These are phyloP conservation scores for Alternaria triticimaculans DNA, from an alignment of 2,329 filamentous ascomycete species.

Conservation along the genomic window DNA sequence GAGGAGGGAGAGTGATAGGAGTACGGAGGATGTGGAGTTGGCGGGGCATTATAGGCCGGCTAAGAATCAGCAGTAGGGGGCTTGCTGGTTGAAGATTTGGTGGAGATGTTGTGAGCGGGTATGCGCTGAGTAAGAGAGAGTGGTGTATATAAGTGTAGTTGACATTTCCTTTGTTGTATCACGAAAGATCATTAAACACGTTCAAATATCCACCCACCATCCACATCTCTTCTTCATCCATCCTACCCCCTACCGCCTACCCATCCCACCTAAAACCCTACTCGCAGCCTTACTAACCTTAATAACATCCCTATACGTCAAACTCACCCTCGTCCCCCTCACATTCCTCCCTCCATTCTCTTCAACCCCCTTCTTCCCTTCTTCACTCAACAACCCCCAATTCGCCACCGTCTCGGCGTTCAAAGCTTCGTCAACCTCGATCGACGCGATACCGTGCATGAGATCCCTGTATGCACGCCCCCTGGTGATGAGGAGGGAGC, in stretches of 20 bases:
- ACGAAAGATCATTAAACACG: no score
- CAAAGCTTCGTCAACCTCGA: constrained; percentile 70
- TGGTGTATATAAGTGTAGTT: neutral
- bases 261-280: constrained; percentile 38
- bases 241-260: neutral
- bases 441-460: constrained; percentile 76
- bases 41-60: neutral
- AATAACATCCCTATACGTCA: constrained; percentile 87
- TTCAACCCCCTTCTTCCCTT: constrained; percentile 40
- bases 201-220: neutral
- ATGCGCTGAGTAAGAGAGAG: no score
- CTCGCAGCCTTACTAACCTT: constrained; percentile 42
- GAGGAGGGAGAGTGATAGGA: neutral
- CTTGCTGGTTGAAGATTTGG: no score
- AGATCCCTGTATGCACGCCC: constrained; percentile 71
- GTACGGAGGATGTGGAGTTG: neutral
- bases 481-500: constrained; percentile 78
- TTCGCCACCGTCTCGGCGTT: constrained; percentile 66
- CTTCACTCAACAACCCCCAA: constrained; percentile 69
- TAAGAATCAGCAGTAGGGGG: neutral
- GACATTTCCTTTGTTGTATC: neutral
- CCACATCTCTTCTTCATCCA: neutral
- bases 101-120: no score
- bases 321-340: constrained; percentile 69
- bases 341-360: constrained; percentile 60